phyloP scores from a whole-genome alignment of 805 yeast genomes.

The Starmerella tilneyi region DNA sequence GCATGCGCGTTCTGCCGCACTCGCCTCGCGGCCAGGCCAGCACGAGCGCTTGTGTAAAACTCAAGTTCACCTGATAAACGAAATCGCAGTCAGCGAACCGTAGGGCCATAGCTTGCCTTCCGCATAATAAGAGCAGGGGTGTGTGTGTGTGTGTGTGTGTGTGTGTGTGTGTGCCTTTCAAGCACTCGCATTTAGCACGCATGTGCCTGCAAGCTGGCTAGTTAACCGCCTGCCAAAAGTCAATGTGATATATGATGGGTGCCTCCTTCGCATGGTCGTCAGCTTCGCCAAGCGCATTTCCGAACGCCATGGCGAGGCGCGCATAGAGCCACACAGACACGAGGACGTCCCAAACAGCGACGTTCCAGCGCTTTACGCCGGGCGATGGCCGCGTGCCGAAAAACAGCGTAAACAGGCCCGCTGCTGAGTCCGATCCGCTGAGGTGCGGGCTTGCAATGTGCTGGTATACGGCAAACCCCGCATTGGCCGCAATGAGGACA shows the following conservation, averaged over 20 bases:
- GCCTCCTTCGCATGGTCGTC: neutral
- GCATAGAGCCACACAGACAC: neutral
- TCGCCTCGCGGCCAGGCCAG: too few relatives aligned
- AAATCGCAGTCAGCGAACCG: too few relatives aligned
- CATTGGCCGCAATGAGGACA: neutral
- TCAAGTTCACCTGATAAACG: too few relatives aligned
- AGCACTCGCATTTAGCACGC: too few relatives aligned
- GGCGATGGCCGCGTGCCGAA: slow-evolving; percentile 3
- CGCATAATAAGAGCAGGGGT: too few relatives aligned
- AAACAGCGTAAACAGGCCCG: slow-evolving; percentile 2
- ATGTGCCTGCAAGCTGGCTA: neutral
- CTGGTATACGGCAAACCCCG: neutral
- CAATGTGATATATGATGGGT: neutral
- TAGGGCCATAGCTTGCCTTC: too few relatives aligned
- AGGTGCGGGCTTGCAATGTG: neutral
- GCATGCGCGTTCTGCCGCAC: too few relatives aligned
- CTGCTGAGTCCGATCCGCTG: neutral
- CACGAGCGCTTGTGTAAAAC: too few relatives aligned
- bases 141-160: too few relatives aligned
- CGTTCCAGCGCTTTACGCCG: neutral
- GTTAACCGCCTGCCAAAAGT: neutral
- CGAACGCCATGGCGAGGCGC: slow-evolving; percentile 1
- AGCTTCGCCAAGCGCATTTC: slow-evolving; percentile 2
- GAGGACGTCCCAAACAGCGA: neutral
- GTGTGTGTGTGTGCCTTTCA: too few relatives aligned